Base-by-base conservation (phyloP, 2,329 filamentous ascomycete species). In the Ascochyta viciae-villosae region DNA sequence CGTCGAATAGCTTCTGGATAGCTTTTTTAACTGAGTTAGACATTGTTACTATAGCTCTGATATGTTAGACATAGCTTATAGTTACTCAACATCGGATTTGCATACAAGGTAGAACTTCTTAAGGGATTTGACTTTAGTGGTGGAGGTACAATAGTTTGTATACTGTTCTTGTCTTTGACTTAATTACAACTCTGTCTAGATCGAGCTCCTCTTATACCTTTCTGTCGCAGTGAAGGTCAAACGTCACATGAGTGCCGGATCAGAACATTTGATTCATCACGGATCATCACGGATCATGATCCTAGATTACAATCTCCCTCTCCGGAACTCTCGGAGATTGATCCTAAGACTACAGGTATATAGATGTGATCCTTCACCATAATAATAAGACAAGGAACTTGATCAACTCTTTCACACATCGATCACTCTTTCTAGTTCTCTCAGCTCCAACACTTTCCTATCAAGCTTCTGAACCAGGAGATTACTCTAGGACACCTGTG, bases 21-120 rank as follows among this genome's bases (percentile, higher is more conserved):
- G 45, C 31, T 15, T 39, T 48, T 48, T 34, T 34, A 29, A 46
- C 43, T 9, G 43, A 46, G 43, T 46, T 46, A 29, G 43, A 46
- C 43, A 46, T 46, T 37, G 24, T 46, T 35, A 35, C 27, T 46
- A 37, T 46, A 34, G 26, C 43, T 34, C 29, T 46, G 43, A 26
- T 34, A 43, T 46, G 43, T 46, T 9, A 46, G 43, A 46, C 4
- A 34, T 37, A 34, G 27, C 31, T 16, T 16, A 16, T 16, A 16
- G 2, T 35, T 26, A 46, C 43, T 46, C 7, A 35, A 64, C 59
- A 13, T 65, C 58, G 34, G 53, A 34, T 34, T 34, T 34, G 31
- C 31, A 34, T 34, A 34, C 31, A 34, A 34, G 31, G 13, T 34
- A 34, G 15, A 34, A 34, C 31, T 34, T 34, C 31, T 34, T 13